Percentiles rank a stretch among this genome's conserved stretches.
These are phyloP conservation scores for Penicillium sp. DNA, from an alignment of 2,329 filamentous ascomycete species.

Conservation along the genomic window DNA sequence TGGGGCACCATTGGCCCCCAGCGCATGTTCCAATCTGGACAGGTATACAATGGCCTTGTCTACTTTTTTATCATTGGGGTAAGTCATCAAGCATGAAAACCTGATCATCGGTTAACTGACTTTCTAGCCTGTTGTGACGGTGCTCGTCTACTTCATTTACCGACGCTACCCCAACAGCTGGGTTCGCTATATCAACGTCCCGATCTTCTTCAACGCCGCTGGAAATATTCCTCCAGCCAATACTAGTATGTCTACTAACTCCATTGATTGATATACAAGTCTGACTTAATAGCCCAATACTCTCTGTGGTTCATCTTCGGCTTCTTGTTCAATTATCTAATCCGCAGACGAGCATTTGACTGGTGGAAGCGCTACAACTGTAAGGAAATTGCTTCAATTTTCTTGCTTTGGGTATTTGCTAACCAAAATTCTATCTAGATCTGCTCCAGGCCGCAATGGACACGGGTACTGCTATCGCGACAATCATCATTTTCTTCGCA, in stretches of 20 bases:
- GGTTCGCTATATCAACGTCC: slow-evolving; percentile 36
- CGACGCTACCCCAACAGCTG: slow-evolving; percentile 33
- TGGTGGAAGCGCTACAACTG: slow-evolving; percentile 40
- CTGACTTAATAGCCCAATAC: slow-evolving; percentile 24
- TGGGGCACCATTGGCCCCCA: slow-evolving; percentile 38
- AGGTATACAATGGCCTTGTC: slow-evolving; percentile 32
- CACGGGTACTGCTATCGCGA: slow-evolving; percentile 35
- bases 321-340: slow-evolving; percentile 33
- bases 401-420: not conserved
- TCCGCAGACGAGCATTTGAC: slow-evolving; percentile 31
- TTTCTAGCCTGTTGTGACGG: slow-evolving; percentile 30
- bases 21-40: slow-evolving; percentile 34
- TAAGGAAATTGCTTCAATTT: slow-evolving; percentile 7
- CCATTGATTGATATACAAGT: not conserved
- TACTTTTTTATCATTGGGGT: slow-evolving; percentile 37
- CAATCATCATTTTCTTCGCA: slow-evolving; percentile 36
- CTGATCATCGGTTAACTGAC: not conserved
- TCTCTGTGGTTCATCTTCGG: slow-evolving; percentile 37
- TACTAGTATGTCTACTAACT: slow-evolving; percentile 30
- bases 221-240: slow-evolving; percentile 37
- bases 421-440: not conserved
- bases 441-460: slow-evolving; percentile 33
- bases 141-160: slow-evolving; percentile 30
- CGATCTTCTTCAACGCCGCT: slow-evolving; percentile 36
- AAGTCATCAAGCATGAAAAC: not conserved